A percentile compares a stretch with the other conserved stretches of the same genome.
Conservation (phyloP, 1,284 basidiomycete species). For the Athelia sp. region DNA sequence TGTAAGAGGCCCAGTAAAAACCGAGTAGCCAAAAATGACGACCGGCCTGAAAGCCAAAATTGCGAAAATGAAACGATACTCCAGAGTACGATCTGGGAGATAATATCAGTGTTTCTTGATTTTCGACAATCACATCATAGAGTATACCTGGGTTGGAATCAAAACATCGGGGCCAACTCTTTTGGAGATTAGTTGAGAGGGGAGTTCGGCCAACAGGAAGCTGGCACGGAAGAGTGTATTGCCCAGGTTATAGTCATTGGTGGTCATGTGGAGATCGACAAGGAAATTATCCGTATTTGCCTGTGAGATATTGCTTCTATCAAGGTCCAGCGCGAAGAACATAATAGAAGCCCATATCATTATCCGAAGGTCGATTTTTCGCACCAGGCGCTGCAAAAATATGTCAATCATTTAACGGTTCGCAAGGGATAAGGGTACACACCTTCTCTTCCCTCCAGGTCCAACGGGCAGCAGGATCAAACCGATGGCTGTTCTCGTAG, state of each 20-base stretch:
- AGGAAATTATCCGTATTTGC: constrained; percentile 59
- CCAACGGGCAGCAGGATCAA: constrained; percentile 66
- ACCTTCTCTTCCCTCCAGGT: constrained; percentile 66
- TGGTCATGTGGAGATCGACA: constrained; percentile 43
- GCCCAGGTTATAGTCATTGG: constrained; percentile 64
- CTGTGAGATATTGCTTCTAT: constrained; percentile 50
- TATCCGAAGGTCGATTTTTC: constrained; percentile 60
- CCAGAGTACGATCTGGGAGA: constrained; percentile 49
- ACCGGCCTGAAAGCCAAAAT: constrained; percentile 54
- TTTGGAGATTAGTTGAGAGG: constrained; percentile 71
- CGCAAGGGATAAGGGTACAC: constrained; percentile 10
- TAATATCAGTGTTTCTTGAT: neutral
- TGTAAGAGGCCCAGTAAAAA: constrained; percentile 35
- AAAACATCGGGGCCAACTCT: constrained; percentile 68
- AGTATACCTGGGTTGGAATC: constrained; percentile 59
- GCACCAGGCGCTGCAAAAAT: constrained; percentile 37
- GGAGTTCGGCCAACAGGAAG: constrained; percentile 60
- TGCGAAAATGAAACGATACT: constrained; percentile 55
- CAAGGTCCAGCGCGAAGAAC: constrained; percentile 60
- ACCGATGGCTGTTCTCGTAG: constrained; percentile 61
- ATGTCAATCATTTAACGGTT: neutral
- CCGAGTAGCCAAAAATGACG: constrained; percentile 46
- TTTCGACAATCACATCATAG: constrained; percentile 4
- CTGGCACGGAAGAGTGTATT: constrained; percentile 51
- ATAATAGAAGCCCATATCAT: constrained; percentile 62